Evolutionary conservation across 139 green algal genomes (phyloP).

Genomic region (Ulvella scutata): DNA sequence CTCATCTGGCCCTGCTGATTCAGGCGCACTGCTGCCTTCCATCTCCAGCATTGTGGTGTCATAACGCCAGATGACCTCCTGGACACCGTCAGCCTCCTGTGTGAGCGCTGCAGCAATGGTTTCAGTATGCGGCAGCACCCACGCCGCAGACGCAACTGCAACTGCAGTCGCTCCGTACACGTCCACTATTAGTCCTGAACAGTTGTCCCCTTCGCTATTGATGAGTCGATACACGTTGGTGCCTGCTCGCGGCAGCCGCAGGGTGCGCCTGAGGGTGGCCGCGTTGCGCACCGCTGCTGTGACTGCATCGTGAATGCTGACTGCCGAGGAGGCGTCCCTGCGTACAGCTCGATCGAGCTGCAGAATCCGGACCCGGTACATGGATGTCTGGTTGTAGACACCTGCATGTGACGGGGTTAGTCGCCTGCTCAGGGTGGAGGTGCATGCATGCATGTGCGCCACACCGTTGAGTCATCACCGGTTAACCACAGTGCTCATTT

Average conservation of each 20-base stretch:
- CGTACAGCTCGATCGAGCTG: neutral
- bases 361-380: too few relatives aligned
- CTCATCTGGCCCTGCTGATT: neutral
- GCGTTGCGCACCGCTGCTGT: slow-evolving; percentile 12
- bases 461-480: too few relatives aligned
- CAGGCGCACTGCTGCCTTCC: neutral
- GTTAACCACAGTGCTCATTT: too few relatives aligned
- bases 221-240: slow-evolving; percentile 43
- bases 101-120: neutral
- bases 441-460: too few relatives aligned
- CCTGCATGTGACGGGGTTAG: too few relatives aligned
- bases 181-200: slow-evolving; percentile 31
- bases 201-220: slow-evolving; percentile 70
- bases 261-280: slow-evolving; percentile 5
- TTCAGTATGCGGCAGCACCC: neutral
- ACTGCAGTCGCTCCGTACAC: slow-evolving; percentile 6
- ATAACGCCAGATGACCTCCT: neutral
- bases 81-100: neutral
- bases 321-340: neutral
- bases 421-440: too few relatives aligned
- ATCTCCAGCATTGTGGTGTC: neutral
- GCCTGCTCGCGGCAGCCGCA: slow-evolving; percentile 11
- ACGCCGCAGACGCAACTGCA: neutral
- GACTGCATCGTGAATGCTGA: neutral
- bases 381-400: slow-evolving; percentile 10